Base-by-base conservation (phyloP, 192 early-diverging fungal species). In the Entrophospora sp. region DNA sequence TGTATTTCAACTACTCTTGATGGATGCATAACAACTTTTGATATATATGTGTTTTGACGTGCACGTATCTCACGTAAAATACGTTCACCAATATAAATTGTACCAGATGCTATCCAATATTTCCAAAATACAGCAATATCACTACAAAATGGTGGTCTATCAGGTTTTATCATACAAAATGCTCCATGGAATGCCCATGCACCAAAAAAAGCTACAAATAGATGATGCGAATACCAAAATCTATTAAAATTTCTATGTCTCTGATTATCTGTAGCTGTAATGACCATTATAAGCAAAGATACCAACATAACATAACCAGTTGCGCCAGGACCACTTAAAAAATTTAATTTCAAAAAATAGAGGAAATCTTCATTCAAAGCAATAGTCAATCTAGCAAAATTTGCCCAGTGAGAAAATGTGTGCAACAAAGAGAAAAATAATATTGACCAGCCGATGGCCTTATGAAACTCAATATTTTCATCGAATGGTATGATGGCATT, bases 151-250 rank as follows among this genome's bases (percentile, higher is more conserved):
- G 74, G 77, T 30, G 61, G 60, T 14, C 77, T 61, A 18, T 78
- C 71, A 0, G 71, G 69, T 44, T 73, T 77, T 49, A 83, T 74
- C 49, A 83, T 68, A 67, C 72, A 80, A 63, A 76, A 82, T 18
- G 73, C 71, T 25, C 82, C 79, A 68, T 93, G 91, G 58, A 91
- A 77, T 48, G 88, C 85, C 35, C 89, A 78, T 38, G 81, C 67
- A 13, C 81, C 71, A 76, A 86, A 84, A 66, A 81, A 89, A 6
- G 81, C 67, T 32, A 91, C 62, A 61, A 85, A 87, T 12, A 89
- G 75, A 65, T 93, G 89, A 74, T 93, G 91, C 45, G 77, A 76
- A 69, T 81, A 88, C 80, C 89, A 91, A 73, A 93, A 91, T 51
- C 80, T 36, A 77, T 93, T 88, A 74, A 89, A 91, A 34, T 86